Conservation (phyloP, 1,139 yeast genomes). For the Pneumocystis oryctolagi region DNA sequence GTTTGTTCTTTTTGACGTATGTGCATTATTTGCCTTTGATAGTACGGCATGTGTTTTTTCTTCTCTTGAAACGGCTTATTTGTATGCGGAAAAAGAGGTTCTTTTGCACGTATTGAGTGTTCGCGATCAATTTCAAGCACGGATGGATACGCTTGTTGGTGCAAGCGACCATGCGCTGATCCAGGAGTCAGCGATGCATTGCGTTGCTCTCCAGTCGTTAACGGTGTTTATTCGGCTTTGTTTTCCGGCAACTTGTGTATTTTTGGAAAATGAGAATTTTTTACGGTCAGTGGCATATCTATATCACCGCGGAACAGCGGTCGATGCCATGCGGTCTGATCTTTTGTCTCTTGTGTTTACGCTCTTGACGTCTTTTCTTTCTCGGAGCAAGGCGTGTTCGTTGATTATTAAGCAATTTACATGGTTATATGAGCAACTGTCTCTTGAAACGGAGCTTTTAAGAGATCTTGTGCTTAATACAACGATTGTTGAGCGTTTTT, state of each 20-base stretch:
- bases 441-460: neutral
- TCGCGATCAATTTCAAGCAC: neutral
- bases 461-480: neutral
- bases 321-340: neutral
- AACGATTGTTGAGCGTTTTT: neutral
- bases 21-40: neutral
- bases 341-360: neutral
- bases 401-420: neutral
- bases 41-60: neutral
- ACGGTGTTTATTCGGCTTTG: neutral
- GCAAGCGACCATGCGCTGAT: neutral
- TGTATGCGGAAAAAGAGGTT: neutral
- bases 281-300: neutral
- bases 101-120: neutral
- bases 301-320: neutral
- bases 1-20: neutral
- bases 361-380: neutral
- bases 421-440: neutral
- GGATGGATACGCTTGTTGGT: neutral
- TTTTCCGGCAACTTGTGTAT: neutral
- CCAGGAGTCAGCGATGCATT: neutral
- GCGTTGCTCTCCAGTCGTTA: neutral
- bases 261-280: neutral
- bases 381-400: neutral
- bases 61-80: neutral